A percentile compares a stretch with the other conserved stretches of the same genome.
These are phyloP conservation scores for Samsoniella hepiali DNA, from an alignment of 2,329 filamentous ascomycete species.

Conservation along the genomic window DNA sequence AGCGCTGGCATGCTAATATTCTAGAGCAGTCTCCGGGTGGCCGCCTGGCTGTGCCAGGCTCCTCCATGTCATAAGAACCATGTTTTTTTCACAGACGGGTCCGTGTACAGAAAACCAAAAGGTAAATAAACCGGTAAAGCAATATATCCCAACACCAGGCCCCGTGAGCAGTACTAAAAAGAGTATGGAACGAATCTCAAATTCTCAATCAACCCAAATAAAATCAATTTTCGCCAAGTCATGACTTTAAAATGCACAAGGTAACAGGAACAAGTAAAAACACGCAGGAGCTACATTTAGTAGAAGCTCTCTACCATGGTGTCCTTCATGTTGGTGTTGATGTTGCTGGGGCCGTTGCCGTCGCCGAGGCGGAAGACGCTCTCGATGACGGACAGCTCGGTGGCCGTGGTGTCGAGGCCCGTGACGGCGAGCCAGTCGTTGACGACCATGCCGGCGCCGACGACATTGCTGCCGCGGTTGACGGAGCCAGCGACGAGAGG, in stretches of 20 bases:
- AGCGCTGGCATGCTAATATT: conserved; percentile 4
- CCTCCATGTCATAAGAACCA: neutral
- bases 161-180: conserved; percentile 8
- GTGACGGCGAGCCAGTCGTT: conserved; percentile 96
- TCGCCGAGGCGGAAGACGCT: conserved; percentile 93
- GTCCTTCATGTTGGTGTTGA: conserved; percentile 87
- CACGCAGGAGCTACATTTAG: conserved; percentile 45
- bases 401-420: conserved; percentile 92
- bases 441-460: conserved; percentile 65
- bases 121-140: conserved; percentile 13
- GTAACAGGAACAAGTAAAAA: conserved; percentile 18
- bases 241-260: conserved; percentile 22
- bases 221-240: conserved; percentile 12
- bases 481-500: conserved; percentile 92
- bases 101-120: conserved; percentile 12
- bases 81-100: conserved; percentile 1
- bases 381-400: conserved; percentile 93
- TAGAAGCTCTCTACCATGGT: conserved; percentile 99
- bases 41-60: no score
- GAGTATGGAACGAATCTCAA: conserved; percentile 4
- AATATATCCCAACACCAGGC: conserved; percentile 19
- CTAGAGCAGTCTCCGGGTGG: conserved; percentile 5
- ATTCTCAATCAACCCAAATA: conserved; percentile 14
- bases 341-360: conserved; percentile 72
- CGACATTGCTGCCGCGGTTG: conserved; percentile 88